Evolutionary conservation across 169 alveolate species (phyloP).

Genomic region (Eimeria maxima): DNA sequence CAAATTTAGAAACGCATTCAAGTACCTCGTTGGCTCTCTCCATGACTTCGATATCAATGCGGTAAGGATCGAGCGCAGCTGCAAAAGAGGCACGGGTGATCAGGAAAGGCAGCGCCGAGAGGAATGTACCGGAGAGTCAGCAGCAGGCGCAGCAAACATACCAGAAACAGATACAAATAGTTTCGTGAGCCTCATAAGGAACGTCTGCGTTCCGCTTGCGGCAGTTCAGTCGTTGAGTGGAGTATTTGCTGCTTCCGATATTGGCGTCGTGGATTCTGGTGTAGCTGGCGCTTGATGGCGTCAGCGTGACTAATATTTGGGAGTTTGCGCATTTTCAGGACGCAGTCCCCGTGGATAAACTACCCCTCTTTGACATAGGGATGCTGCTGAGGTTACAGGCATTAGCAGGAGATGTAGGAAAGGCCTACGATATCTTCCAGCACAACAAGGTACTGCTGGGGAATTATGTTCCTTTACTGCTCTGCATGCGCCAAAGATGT

Average conservation of each 20-base stretch:
- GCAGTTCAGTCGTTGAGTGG: not conserved
- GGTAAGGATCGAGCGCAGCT: slow-evolving; percentile 17
- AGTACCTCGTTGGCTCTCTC: slow-evolving; percentile 79
- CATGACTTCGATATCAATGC: slow-evolving; percentile 59
- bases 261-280: no score
- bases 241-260: not conserved
- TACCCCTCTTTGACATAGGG: slow-evolving; percentile 74
- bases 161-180: not conserved
- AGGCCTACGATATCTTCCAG: slow-evolving; percentile 63
- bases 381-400: slow-evolving; percentile 62
- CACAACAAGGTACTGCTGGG: slow-evolving; percentile 23
- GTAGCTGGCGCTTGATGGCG: no score
- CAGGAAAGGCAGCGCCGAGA: not conserved
- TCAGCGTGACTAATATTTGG: not conserved
- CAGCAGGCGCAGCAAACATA: not conserved
- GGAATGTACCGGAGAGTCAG: not conserved
- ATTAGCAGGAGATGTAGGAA: slow-evolving; percentile 13
- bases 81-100: not conserved
- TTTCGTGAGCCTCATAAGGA: not conserved
- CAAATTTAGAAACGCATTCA: slow-evolving; percentile 55
- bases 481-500: not conserved
- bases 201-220: not conserved
- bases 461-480: not conserved
- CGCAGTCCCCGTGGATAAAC: slow-evolving; percentile 31
- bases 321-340: slow-evolving; percentile 11